A percentile compares a stretch with the other conserved stretches of the same genome.
Evolutionary conservation across 2,329 filamentous ascomycete genomes (phyloP).

Genomic region (Penicillium sp.): DNA sequence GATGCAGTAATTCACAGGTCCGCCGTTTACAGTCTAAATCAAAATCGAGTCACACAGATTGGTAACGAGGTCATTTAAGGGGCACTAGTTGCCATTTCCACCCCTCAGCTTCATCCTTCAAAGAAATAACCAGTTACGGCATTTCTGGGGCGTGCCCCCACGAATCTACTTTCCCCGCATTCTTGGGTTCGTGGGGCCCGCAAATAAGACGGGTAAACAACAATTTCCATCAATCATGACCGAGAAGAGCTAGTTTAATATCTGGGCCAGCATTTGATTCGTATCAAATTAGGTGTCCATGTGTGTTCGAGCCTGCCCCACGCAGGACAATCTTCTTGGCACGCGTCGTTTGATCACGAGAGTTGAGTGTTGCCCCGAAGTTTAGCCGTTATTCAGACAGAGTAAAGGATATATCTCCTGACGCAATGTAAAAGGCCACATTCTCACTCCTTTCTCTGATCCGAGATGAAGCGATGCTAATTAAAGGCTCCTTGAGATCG

Average conservation of each 20-base stretch:
- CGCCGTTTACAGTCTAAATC: no score
- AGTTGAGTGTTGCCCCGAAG: no score
- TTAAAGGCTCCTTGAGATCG: no score
- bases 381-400: no score
- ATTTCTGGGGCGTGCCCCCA: background rate
- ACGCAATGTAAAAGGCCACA: no score
- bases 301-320: no score
- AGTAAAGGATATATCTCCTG: no score
- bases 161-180: background rate
- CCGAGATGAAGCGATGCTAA: no score
- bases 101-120: background rate
- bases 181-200: background rate
- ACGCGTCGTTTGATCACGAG: no score
- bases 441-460: no score
- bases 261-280: background rate
- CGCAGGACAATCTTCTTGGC: no score
- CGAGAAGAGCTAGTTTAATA: background rate
- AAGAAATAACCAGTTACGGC: background rate
- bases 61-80: background rate
- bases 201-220: background rate
- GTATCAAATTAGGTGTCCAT: background rate
- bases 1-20: no score
- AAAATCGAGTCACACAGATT: background rate
- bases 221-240: background rate
- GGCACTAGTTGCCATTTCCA: background rate